phyloP scores from a whole-genome alignment of 768 basidiomycete species.

The Lactifluus rugatus region DNA sequence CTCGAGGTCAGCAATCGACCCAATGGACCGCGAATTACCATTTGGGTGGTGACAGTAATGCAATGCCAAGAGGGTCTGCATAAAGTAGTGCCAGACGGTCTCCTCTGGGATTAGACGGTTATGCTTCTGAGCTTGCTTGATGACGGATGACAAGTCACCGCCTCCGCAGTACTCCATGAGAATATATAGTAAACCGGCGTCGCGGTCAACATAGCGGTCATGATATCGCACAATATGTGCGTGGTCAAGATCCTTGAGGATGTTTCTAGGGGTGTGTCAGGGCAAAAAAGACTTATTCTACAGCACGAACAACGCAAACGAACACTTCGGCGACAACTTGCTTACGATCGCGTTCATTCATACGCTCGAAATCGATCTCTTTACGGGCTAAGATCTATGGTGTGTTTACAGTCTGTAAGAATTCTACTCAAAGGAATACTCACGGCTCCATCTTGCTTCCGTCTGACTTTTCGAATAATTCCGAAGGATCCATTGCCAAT shows the following conservation, averaged over 20 bases:
- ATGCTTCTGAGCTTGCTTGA: conserved; percentile 64
- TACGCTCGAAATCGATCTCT: conserved; percentile 94
- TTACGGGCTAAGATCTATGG: conserved; percentile 76
- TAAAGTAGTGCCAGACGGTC: conserved; percentile 91
- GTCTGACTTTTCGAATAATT: conserved; percentile 87
- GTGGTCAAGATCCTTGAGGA: conserved; percentile 90
- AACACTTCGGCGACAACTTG: conserved; percentile 98
- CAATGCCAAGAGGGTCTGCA: conserved; percentile 83
- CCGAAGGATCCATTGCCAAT: conserved; percentile 98
- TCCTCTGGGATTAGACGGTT: conserved; percentile 80
- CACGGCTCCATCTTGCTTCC: conserved; percentile 76
- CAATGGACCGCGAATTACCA: conserved; percentile 35
- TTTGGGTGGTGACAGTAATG: conserved; percentile 88
- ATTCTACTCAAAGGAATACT: conserved; percentile 25
- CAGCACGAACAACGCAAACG: conserved; percentile 26
- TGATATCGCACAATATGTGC: conserved; percentile 95
- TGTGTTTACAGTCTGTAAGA: conserved; percentile 11
- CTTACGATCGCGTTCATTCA: conserved; percentile 92
- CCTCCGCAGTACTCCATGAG: conserved; percentile 99
- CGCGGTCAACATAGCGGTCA: conserved; percentile 85
- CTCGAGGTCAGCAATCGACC: conserved; percentile 31
- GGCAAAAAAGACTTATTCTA: neutral
- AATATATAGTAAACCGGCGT: conserved; percentile 87
- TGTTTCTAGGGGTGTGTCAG: conserved; percentile 51
- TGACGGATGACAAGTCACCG: conserved; percentile 83